These are phyloP conservation scores for Eucalyptus dawsonii DNA, from an alignment of 345 rosid species.

Conservation along the genomic window DNA sequence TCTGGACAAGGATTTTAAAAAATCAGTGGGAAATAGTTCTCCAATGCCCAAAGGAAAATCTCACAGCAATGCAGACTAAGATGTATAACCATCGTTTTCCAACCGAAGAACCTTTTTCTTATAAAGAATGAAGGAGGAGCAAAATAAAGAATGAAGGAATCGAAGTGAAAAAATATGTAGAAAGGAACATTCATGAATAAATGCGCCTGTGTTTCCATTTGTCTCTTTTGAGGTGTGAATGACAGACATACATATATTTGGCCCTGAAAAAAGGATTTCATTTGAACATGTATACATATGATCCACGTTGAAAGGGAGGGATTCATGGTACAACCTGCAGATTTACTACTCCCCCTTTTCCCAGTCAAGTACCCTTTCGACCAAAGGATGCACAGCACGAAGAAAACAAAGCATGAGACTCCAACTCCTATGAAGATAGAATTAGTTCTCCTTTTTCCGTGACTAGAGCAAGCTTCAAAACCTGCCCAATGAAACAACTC, in stretches of 20 bases:
- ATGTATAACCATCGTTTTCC: background rate
- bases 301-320: background rate
- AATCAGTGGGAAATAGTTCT: background rate
- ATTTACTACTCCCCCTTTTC: background rate
- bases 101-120: background rate
- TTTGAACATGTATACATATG: background rate
- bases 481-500: slow-evolving; percentile 1
- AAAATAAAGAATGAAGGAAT: background rate
- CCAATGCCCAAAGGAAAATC: background rate
- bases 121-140: background rate
- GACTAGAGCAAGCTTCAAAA: slow-evolving; percentile 1
- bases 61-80: background rate
- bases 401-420: slow-evolving; percentile 4
- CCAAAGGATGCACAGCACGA: slow-evolving; percentile 10
- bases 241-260: background rate
- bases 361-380: slow-evolving; percentile 12
- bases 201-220: background rate
- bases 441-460: background rate
- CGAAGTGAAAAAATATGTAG: background rate
- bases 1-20: background rate
- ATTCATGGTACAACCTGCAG: background rate
- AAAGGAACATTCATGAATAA: background rate
- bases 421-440: slow-evolving; percentile 5
- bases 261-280: background rate
- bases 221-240: background rate